Percentiles rank a stretch among this genome's conserved stretches.
Evolutionary conservation across 805 yeast genomes (phyloP).

Genomic region (Suhomyces canberraensis): DNA sequence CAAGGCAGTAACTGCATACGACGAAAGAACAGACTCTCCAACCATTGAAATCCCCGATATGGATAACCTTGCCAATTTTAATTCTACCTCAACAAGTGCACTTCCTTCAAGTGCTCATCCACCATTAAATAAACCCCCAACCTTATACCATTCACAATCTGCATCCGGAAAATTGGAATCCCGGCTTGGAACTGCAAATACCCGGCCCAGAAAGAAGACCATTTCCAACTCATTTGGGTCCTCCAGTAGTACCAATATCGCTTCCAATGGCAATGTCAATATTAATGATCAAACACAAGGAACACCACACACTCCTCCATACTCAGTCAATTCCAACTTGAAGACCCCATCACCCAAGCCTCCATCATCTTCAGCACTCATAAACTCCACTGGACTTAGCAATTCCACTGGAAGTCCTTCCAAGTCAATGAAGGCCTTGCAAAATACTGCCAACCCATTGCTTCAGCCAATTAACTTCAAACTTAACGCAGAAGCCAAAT

Average conservation of each 20-base stretch:
- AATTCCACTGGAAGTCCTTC: slow-evolving; percentile 34
- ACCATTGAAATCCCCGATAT: slow-evolving; percentile 70
- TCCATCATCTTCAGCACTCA: slow-evolving; percentile 17
- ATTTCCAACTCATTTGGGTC: slow-evolving; percentile 35
- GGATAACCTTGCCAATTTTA: slow-evolving; percentile 38
- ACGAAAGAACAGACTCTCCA: slow-evolving; percentile 50
- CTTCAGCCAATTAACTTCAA: slow-evolving; percentile 56
- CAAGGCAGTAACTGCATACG: slow-evolving; percentile 6
- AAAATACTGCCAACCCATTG: slow-evolving; percentile 42
- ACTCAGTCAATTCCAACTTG: slow-evolving; percentile 30
- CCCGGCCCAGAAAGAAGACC: slow-evolving; percentile 36
- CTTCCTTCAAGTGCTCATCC: slow-evolving; percentile 9
- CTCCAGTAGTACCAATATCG: no score
- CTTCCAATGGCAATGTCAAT: no score
- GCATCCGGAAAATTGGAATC: slow-evolving; percentile 40
- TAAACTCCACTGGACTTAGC: slow-evolving; percentile 13
- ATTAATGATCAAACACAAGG: slow-evolving; percentile 17
- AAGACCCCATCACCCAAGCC: slow-evolving; percentile 39
- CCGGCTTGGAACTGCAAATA: slow-evolving; percentile 14
- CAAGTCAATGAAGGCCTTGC: slow-evolving; percentile 50
- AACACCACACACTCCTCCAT: slow-evolving; percentile 39
- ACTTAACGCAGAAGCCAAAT: slow-evolving; percentile 6
- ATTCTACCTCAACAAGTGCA: slow-evolving; percentile 1
- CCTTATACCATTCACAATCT: slow-evolving; percentile 41
- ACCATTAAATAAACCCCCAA: slow-evolving; percentile 39